Evolutionary conservation across 2,329 filamentous ascomycete genomes (phyloP).

Genomic region (Emmonsiellopsis sp.): DNA sequence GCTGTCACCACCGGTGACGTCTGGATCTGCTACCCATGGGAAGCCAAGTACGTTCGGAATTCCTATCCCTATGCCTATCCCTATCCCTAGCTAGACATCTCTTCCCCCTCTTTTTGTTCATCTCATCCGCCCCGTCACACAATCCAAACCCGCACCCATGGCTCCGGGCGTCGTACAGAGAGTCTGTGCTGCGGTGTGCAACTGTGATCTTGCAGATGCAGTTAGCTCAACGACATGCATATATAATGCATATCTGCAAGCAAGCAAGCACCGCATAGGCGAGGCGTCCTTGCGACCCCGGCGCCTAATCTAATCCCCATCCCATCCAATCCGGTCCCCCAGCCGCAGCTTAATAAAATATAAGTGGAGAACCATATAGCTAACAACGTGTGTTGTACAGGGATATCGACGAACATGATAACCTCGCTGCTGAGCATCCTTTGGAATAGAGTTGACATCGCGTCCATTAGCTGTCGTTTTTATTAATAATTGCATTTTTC

Average conservation of each 20-base stretch:
- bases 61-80: not conserved
- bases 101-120: not conserved
- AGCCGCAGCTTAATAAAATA: too few species aligned
- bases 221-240: too few species aligned
- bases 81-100: not conserved
- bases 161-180: too few species aligned
- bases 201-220: too few species aligned
- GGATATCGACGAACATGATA: constrained; percentile 89
- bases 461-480: not conserved
- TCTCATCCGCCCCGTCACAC: constrained; percentile 4
- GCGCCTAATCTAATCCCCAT: too few species aligned
- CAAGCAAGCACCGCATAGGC: too few species aligned
- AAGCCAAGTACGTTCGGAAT: constrained; percentile 57
- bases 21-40: constrained; percentile 99
- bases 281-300: too few species aligned
- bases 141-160: too few species aligned
- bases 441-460: not conserved
- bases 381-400: constrained; percentile 24
- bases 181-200: too few species aligned
- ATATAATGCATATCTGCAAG: too few species aligned
- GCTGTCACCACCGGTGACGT: constrained; percentile 83
- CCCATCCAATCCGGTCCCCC: too few species aligned
- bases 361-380: not conserved
- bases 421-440: constrained; percentile 40
- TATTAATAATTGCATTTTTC: not conserved